Base-by-base conservation (phyloP, 2,329 filamentous ascomycete species). In the Arthrinium phaeospermum region DNA sequence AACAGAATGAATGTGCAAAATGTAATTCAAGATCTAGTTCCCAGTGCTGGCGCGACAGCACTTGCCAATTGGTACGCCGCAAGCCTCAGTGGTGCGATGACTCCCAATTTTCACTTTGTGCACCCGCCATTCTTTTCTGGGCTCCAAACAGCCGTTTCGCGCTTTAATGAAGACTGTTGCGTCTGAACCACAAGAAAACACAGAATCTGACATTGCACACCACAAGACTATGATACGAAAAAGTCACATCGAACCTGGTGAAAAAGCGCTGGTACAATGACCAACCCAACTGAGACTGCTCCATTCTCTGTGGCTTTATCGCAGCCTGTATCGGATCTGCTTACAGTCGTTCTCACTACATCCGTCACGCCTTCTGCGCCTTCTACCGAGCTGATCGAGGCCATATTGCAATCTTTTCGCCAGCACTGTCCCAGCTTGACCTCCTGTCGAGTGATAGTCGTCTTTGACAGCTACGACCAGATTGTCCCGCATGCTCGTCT, bases 351-450 rank as follows among this genome's bases (percentile, higher is more conserved):
- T 68, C 83, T 90, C 74, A 89, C 88, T 1, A 89, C 87, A 0
- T 89, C 88, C 2, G 84, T 87, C 0, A 89, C 87, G 0, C 88
- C 88, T 0, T 89, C 87, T 0, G 84, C 86, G 0, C 88, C 88
- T 0, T 85, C 86, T 0, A 86, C 86, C 0, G 87, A 88, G 22
- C 83, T 90, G 0, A 74, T 89, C n/a, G 82, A 82, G 0, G 77
- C 84, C 0, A 83, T 89, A 2, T 69, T 89, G 1, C 74, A 78
- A 3, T 88, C 86, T 0, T 88, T 88, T 74, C 79, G 79, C 22
- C 67, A 67, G 0, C 79, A 87, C 75, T 89, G 87, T 70, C 78
- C 79, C 0, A 73, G 71, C 0, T 75, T 90, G 19, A 72, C 84
- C 1, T 67, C 73, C 0, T 89, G 86, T 71, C 80, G 80, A 2